Evolutionary conservation across 805 yeast genomes (phyloP).

Genomic region (Saturnispora diversa): DNA sequence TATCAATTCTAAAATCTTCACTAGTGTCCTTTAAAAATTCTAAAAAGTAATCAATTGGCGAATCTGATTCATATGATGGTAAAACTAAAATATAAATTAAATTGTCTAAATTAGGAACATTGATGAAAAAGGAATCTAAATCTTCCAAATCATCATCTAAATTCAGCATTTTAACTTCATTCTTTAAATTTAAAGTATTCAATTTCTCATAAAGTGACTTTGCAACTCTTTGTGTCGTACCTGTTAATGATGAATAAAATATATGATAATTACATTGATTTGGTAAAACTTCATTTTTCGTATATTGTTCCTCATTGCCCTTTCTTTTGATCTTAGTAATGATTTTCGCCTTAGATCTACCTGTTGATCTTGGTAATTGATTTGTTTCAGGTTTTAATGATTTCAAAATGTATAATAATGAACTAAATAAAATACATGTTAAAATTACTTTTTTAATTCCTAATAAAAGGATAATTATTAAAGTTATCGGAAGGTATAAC

Average conservation of each 20-base stretch:
- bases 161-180: slow-evolving; percentile 49
- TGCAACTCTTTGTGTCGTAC: slow-evolving; percentile 61
- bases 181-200: slow-evolving; percentile 20
- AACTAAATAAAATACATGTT: background rate
- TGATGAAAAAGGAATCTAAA: slow-evolving; percentile 71
- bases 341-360: slow-evolving; percentile 3
- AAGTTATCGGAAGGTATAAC: background rate
- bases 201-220: slow-evolving; percentile 37
- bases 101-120: slow-evolving; percentile 40
- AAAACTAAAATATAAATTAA: slow-evolving; percentile 60
- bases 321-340: background rate
- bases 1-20: slow-evolving; percentile 80
- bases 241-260: slow-evolving; percentile 81
- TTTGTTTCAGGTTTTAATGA: background rate
- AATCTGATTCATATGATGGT: slow-evolving; percentile 89
- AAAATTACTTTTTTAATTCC: background rate
- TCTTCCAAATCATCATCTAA: slow-evolving; percentile 79
- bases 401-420: background rate
- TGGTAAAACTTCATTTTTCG: slow-evolving; percentile 23
- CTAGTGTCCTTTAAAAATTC: slow-evolving; percentile 74
- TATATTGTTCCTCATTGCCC: slow-evolving; percentile 7
- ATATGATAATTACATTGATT: slow-evolving; percentile 52
- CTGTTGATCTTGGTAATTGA: slow-evolving; percentile 1
- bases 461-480: background rate
- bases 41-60: slow-evolving; percentile 81